Evolutionary conservation across 352 stramenopile species (phyloP), one percentile per base, ranked within the genome.

Genomic region (Peronosclerospora sorghi): DNA sequence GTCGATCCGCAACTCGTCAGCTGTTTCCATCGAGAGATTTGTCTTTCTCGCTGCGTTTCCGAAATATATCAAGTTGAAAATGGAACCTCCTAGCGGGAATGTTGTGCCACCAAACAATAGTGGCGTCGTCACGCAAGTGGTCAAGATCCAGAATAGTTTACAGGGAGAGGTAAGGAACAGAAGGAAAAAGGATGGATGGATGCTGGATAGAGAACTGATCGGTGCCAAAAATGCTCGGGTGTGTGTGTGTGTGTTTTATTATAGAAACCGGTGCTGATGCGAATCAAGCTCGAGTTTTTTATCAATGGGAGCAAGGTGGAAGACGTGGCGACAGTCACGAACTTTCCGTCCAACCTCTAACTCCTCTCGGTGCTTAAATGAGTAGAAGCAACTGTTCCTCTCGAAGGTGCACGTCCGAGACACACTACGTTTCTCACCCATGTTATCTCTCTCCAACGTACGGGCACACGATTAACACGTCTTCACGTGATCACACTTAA

Each of bases 1-100:
- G 10, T 96, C 79, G 29, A 96, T 96, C 55, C 82, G 70, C 29
- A 99, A 98, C 69, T 68, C 73, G 12, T 96, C 75, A 14, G 53
- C 73, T 30, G 65, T 71, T 38, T 64, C 86, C 14, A 62, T 98
- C 19, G 78, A 95, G 34, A 89, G 93, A 24, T 90, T 99, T 48
- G 79, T 95, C 45, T 88, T 99, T 29, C 56, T 94, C 37, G 81
- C 88, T 26, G 95, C 95, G 21, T 97, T 99, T 55, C 95, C 96
- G 17, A 98, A 93, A 72, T 98, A 97, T 56, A 90, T 98, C 45
- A 96, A 95, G 41, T 86, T 98, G 62, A 95, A 97, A 72, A 97
- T 98, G 92, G 89, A 98, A 51, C 92, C 95, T n/a, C 83, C 94
- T 4, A 95, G 79, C 13, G 94, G 83, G 18, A 89, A 94, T 21